phyloP scores from a whole-genome alignment of 2,329 filamentous ascomycete species.

The Stachybotrys elegans region DNA sequence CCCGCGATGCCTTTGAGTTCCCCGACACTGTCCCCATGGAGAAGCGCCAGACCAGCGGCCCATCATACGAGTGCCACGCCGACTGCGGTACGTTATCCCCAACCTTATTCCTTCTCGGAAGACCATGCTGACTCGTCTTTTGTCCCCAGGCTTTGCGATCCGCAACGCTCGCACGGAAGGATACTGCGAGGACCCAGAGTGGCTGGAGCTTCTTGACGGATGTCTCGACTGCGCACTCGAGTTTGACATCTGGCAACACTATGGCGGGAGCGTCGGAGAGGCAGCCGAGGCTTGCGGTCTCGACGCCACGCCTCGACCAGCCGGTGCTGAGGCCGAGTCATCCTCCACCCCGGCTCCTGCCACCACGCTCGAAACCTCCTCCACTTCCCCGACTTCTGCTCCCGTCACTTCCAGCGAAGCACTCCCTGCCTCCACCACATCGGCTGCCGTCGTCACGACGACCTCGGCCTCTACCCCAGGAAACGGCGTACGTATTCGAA shows the following conservation, averaged over 20 bases:
- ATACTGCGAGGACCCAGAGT: conserved; percentile 29
- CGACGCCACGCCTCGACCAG: conserved; percentile 17
- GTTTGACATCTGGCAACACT: conserved; percentile 39
- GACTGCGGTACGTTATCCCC: conserved; percentile 39
- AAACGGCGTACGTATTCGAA: background rate
- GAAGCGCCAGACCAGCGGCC: conserved; percentile 34
- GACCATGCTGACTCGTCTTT: too few relatives aligned
- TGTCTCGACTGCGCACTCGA: conserved; percentile 40
- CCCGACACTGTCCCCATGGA: conserved; percentile 26
- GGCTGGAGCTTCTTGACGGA: conserved; percentile 33
- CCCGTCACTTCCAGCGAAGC: background rate
- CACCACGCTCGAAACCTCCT: background rate
- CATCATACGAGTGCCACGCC: conserved; percentile 42
- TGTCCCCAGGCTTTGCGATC: conserved; percentile 24
- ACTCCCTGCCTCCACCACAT: background rate
- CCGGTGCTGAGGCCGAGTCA: conserved; percentile 6
- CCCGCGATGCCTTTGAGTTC: conserved; percentile 19
- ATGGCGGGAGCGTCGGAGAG: conserved; percentile 29
- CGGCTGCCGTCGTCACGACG: background rate
- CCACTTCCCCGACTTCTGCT: background rate
- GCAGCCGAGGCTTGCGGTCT: conserved; percentile 32
- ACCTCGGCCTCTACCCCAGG: conserved; percentile 1
- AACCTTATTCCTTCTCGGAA: background rate
- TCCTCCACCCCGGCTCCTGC: conserved; percentile 1
- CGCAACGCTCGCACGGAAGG: conserved; percentile 15